phyloP scores from a whole-genome alignment of 2,329 filamentous ascomycete species.

The Colletotrichum phormii region DNA sequence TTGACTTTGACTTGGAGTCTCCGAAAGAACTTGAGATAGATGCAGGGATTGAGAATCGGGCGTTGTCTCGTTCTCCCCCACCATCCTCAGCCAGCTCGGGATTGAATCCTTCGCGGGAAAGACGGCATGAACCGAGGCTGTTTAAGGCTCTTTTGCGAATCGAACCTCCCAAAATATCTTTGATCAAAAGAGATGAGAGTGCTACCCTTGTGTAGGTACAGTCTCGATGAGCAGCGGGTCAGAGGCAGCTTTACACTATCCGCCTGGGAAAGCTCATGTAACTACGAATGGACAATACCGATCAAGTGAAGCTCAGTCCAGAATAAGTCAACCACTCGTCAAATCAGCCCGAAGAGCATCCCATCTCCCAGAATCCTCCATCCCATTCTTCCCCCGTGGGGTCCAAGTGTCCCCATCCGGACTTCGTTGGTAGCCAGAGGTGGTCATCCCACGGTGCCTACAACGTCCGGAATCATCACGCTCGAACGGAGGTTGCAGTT shows the following conservation, averaged over 20 bases:
- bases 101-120: neutral
- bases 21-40: no score
- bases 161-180: neutral
- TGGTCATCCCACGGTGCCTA: neutral
- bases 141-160: neutral
- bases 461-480: neutral
- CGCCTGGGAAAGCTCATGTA: neutral
- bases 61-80: neutral
- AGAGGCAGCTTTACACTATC: neutral
- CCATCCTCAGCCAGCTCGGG: neutral
- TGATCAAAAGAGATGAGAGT: neutral
- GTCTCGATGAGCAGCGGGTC: neutral
- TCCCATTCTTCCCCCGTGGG: neutral
- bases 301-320: neutral
- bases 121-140: neutral
- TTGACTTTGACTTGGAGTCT: no score
- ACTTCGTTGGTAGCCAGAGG: neutral
- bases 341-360: neutral
- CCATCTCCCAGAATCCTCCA: neutral
- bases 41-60: neutral
- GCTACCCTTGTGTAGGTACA: no score
- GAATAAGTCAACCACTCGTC: neutral
- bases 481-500: neutral
- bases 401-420: neutral
- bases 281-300: no score